Percentiles rank a stretch among this genome's conserved stretches.
Evolutionary conservation across 2,329 filamentous ascomycete species (phyloP).

Genomic region (Aspergillus neotritici): DNA sequence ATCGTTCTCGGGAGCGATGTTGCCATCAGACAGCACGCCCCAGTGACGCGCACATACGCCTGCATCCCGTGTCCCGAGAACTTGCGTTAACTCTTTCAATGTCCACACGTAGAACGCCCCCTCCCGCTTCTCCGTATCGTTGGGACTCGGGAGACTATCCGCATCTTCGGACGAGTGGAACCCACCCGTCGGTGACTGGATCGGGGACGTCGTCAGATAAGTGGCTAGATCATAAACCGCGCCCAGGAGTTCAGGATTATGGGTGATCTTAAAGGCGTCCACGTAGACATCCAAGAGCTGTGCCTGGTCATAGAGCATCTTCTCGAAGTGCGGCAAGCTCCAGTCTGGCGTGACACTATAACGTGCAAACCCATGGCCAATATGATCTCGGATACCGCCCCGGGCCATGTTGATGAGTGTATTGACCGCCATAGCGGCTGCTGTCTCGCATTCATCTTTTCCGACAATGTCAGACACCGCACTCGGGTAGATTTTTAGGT

Average conservation of each 20-base stretch:
- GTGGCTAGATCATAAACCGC: slow-evolving; percentile 75
- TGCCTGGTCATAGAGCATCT: slow-evolving; percentile 90
- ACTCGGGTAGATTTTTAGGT: slow-evolving; percentile 63
- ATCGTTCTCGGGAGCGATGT: slow-evolving; percentile 75
- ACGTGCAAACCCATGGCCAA: slow-evolving; percentile 72
- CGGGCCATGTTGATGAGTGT: slow-evolving; percentile 74
- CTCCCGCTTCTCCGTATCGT: slow-evolving; percentile 76
- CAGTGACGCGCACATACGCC: slow-evolving; percentile 77
- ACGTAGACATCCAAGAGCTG: slow-evolving; percentile 78
- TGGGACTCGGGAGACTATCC: slow-evolving; percentile 69
- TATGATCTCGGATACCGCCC: slow-evolving; percentile 66
- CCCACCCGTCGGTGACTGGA: slow-evolving; percentile 63
- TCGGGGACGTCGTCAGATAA: slow-evolving; percentile 70
- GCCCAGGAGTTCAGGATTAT: slow-evolving; percentile 66
- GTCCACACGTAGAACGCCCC: slow-evolving; percentile 97
- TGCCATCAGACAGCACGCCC: slow-evolving; percentile 77
- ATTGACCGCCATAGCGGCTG: slow-evolving; percentile 70
- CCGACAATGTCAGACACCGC: slow-evolving; percentile 86
- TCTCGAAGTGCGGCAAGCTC: slow-evolving; percentile 94
- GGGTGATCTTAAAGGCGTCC: slow-evolving; percentile 71
- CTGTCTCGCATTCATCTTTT: slow-evolving; percentile 65
- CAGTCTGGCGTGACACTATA: slow-evolving; percentile 90
- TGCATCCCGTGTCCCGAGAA: slow-evolving; percentile 64
- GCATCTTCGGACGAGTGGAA: slow-evolving; percentile 88
- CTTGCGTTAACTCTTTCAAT: slow-evolving; percentile 71